Base-by-base conservation (phyloP, 805 yeast species). In the Wickerhamia fluorescens region DNA sequence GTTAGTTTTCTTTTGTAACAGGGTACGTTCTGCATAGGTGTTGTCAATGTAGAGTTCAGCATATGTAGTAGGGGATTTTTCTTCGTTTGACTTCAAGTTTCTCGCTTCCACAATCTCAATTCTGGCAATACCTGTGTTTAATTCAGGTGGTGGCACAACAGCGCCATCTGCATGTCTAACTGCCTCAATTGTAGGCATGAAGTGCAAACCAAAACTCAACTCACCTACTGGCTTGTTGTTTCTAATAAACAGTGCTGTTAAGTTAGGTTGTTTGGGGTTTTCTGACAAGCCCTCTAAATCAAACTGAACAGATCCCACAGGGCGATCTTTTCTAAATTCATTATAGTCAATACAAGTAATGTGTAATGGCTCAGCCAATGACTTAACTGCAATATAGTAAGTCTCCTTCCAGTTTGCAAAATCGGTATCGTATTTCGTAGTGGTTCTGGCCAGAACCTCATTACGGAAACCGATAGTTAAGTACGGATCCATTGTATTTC, bases 401-500 rank as follows among this genome's bases (percentile, higher is more conserved):
- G 75, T 78, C 64, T 92, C 89, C 48, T 92, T 74, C 94, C 95
- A 92, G 5, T 67, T 71, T 7, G 98, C 97, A 23, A 62, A 57
- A 37, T 58, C 54, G 4, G 94, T 79, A 44, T 86, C 78, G 29
- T 67, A 53, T 40, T 78, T 80, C 42, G 74, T 71, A 33, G 73
- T 71, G 4, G 96, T 81, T 45, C 76, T 72, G 3, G 79, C 89
- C 40, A 78, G 65, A 23, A 71, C 74, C 10, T 58, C 50, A 30
- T 71, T 71, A 35, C 66, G 65, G 47, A 76, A 75, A 13, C 82
- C 80, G 49, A 88, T 69, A 6, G 78, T 70, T 36, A 88, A 66
- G 56, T 86, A 94, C 7, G 99, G 98, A 52, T 92, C 96, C 37
- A 87, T 68, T 7, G 96, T 83, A 44, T 79, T 80, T 38, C 84